These are phyloP conservation scores for Bjerkandera adusta DNA, from an alignment of 1,284 basidiomycete species.

Conservation along the genomic window DNA sequence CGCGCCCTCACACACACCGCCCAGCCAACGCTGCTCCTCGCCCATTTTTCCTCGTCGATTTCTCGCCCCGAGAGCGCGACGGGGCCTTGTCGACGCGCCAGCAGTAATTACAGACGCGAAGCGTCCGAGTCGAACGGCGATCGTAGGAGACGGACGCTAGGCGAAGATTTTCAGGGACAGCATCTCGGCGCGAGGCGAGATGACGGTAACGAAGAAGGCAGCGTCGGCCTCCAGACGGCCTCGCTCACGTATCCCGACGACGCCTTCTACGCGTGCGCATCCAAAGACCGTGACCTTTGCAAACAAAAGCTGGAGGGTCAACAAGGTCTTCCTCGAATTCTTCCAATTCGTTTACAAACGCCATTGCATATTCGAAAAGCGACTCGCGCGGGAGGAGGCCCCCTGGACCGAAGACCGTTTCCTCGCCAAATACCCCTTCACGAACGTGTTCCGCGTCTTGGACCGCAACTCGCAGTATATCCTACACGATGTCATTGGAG, in stretches of 20 bases:
- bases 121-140: not conserved
- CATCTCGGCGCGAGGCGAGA: not conserved
- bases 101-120: not conserved
- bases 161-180: not conserved
- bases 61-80: not conserved
- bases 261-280: not conserved
- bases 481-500: slow-evolving; percentile 35
- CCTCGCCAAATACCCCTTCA: slow-evolving; percentile 35
- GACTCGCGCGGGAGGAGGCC: slow-evolving; percentile 27
- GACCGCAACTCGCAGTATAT: slow-evolving; percentile 43
- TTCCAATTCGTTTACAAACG: slow-evolving; percentile 37
- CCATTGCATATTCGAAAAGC: slow-evolving; percentile 31
- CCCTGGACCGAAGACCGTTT: slow-evolving; percentile 40
- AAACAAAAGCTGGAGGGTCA: slow-evolving; percentile 26
- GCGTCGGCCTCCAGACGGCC: slow-evolving; percentile 1
- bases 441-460: slow-evolving; percentile 41
- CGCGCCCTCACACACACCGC: not conserved
- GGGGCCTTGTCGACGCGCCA: not conserved
- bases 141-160: too few relatives aligned
- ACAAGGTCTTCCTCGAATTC: slow-evolving; percentile 32
- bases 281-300: slow-evolving; percentile 27
- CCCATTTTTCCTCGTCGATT: not conserved
- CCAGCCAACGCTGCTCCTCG: not conserved
- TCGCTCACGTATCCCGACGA: not conserved
- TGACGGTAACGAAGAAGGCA: not conserved